Evolutionary conservation across 441 rosid species (phyloP), one percentile per base, ranked within the genome.

Genomic region (Brassica hybrid): DNA sequence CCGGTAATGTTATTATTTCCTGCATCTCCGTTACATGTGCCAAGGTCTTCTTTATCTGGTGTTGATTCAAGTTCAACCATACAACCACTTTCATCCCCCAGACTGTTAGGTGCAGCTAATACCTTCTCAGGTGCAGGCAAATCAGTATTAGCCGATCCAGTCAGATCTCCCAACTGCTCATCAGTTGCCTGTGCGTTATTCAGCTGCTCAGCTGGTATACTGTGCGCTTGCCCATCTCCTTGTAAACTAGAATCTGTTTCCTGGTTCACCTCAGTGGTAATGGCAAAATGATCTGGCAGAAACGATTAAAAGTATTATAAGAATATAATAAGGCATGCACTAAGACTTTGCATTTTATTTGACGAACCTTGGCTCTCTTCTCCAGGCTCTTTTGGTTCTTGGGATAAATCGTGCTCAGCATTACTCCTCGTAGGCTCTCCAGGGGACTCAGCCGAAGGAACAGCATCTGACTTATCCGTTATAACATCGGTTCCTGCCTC

Each of bases 121-220:
- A 94, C 81, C 85, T 81, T 91, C 81, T 94, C 98, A 75, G 94
- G 97, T 58, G 93, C 87, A 72, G 97, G 89, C 62, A 89, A 77
- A 70, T 88, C 94, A 74, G 86, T 74, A 63, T 69, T 79, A 43
- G 67, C 60, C 36, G 76, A 74, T 69, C 73, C 76, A 74, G 82
- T 69, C 79, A 79, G 60, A 45, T 80, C 79, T 79, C 77, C 86
- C 75, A 74, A 45, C 70, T 76, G 89, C 70, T 79, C 80, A 74
- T 83, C 84, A 83, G 79, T 69, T 30, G 38, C 41, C 0, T 70
- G 72, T 13, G 52, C 81, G 79, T 66, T 79, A n/a, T 70, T 82
- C 71, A 67, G 83, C 76, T 72, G 88, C 61, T 75, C 85, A 38
- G 2, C 23, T 21, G 23, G 23, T 21, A 1, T 21, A 21, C 23